Base-by-base conservation (phyloP, 2,329 filamentous ascomycete genomes). In the Ophiocordyceps camponoti-floridani region DNA sequence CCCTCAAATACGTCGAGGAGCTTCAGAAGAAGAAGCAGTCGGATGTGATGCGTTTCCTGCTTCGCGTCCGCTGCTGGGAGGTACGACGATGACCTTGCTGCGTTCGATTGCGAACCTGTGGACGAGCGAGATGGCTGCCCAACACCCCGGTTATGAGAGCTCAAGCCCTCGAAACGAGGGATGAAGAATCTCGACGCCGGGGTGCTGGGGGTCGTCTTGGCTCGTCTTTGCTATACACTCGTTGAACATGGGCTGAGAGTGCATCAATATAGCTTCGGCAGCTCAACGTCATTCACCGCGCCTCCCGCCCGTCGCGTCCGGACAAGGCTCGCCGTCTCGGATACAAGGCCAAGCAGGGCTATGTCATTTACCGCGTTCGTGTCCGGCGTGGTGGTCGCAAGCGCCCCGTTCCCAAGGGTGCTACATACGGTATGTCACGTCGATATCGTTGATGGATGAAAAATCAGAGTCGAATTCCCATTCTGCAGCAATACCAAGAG, bases 11-110 rank as follows among this genome's bases (percentile, higher is more conserved):
- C 78, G 86, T 98, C 75, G 93, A 98, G 82, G 91, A 98, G 81
- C 84, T 98, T 77, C 87, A 95, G 73, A 96, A 98, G 87, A 95
- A 94, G 86, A 98, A 98, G 87, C 91, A 98, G 83, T 94, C 86
- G 70, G 91, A 98, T 80, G 84, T 98, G 67, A 85, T 96, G 77
- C 88, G 88, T 77, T 98, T 98, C 81, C 83, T 98, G 75, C 86
- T 95, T 72, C 89, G 87, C 70, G 87, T 94, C 67, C 88, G 91
- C 75, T 98, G 91, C 88, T 98, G 91, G 91, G 91, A 98, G 85
- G 89, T 89, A 77, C 74, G 78, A 77, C 76, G 61, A 37, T 37
- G 74, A 62, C 58, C 56, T 57, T 52, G 58, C 56, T 44, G 48
- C 51, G 54, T 57, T 53, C 33, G 55, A 54, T 56, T 52, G 48